Percentiles rank a stretch among this genome's conserved stretches.
Conservation (phyloP, 805 yeast genomes). For the Danielia oregonensis region DNA sequence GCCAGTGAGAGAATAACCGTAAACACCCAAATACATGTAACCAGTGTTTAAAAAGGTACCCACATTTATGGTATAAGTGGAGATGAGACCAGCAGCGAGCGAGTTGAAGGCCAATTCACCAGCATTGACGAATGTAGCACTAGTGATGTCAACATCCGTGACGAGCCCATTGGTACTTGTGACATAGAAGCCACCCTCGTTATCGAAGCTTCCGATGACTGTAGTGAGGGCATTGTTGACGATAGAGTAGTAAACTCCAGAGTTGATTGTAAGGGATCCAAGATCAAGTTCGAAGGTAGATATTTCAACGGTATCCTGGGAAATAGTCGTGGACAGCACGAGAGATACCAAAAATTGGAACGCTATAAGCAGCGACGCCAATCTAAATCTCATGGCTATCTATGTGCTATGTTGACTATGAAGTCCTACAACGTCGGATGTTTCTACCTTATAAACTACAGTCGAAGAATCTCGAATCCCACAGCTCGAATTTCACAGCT, state of each 20-base stretch:
- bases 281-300: background rate
- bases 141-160: slow-evolving; percentile 4
- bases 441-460: too few species aligned
- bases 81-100: slow-evolving; percentile 12
- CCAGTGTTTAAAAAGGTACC: slow-evolving; percentile 22
- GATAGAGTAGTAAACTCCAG: slow-evolving; percentile 8
- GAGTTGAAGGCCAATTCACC: slow-evolving; percentile 26
- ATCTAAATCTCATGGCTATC: background rate
- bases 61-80: slow-evolving; percentile 16
- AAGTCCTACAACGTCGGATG: too few species aligned
- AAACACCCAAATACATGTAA: slow-evolving; percentile 19
- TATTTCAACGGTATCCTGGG: background rate
- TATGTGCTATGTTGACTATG: background rate
- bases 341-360: background rate
- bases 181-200: slow-evolving; percentile 7
- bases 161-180: slow-evolving; percentile 5
- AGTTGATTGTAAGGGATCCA: slow-evolving; percentile 3
- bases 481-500: background rate
- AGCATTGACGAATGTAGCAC: slow-evolving; percentile 1
- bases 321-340: background rate
- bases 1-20: slow-evolving; percentile 11
- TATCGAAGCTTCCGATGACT: slow-evolving; percentile 4
- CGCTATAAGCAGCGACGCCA: background rate
- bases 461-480: background rate
- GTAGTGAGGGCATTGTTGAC: slow-evolving; percentile 5